Percentiles rank a stretch among this genome's conserved stretches.
These are phyloP conservation scores for Nemania sp. DNA, from an alignment of 2,329 filamentous ascomycete genomes.

Conservation along the genomic window DNA sequence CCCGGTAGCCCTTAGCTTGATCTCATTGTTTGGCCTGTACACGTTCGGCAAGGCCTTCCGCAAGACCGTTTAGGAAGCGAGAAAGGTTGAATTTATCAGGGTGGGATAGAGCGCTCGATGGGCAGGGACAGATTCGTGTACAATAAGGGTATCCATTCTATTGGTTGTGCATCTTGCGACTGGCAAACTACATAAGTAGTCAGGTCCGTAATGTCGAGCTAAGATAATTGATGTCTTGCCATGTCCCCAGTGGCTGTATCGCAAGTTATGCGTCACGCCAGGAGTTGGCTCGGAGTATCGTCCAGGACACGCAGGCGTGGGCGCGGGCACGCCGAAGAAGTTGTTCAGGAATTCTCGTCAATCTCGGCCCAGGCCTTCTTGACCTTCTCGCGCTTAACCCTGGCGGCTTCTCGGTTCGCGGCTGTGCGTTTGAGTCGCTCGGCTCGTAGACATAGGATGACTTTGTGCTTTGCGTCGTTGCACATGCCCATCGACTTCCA, in stretches of 20 bases:
- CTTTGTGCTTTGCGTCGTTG: conserved; percentile 80
- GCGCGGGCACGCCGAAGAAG: too few relatives aligned
- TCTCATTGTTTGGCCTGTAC: conserved; percentile 77
- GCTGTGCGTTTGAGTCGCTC: conserved; percentile 79
- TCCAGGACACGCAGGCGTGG: background rate
- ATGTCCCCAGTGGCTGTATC: conserved; percentile 11
- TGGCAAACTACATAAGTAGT: background rate
- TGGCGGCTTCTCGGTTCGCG: conserved; percentile 72
- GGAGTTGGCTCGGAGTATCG: background rate
- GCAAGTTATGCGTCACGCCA: conserved; percentile 12
- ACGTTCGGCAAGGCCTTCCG: conserved; percentile 75
- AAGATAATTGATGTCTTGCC: conserved; percentile 21
- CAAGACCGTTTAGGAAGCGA: conserved; percentile 41
- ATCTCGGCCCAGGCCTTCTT: conserved; percentile 79
- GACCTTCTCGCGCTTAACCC: conserved; percentile 72
- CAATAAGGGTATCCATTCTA: conserved; percentile 2
- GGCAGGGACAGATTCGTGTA: background rate
- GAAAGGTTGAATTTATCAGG: background rate
- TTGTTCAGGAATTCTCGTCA: conserved; percentile 69
- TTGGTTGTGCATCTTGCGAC: background rate
- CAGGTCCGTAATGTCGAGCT: background rate
- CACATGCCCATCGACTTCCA: conserved; percentile 91
- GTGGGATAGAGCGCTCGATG: background rate
- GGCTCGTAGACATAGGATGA: conserved; percentile 81
- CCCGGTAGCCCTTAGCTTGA: conserved; percentile 74